Conservation (phyloP, 345 rosid species). For the Xanthoceras sorbifolium region DNA sequence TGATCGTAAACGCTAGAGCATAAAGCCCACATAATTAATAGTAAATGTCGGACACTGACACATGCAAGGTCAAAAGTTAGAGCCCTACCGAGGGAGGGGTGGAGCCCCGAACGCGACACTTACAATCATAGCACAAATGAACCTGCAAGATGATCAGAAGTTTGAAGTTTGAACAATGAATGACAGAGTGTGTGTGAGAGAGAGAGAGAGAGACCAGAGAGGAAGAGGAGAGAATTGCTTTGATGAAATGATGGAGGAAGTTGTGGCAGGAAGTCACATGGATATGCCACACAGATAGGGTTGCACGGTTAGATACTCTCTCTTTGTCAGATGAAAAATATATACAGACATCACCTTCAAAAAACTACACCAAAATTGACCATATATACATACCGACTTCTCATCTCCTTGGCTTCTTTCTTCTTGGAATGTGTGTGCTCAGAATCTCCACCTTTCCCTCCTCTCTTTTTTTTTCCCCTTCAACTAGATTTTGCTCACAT, state of each 20-base stretch:
- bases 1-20: no score
- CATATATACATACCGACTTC: constrained; percentile 20
- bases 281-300: constrained; percentile 40
- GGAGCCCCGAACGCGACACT: background rate
- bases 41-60: background rate
- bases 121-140: background rate
- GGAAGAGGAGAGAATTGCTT: constrained; percentile 9
- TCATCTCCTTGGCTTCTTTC: constrained; percentile 55
- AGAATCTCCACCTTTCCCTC: constrained; percentile 33
- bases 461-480: background rate
- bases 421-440: constrained; percentile 58
- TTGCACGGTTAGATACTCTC: constrained; percentile 40
- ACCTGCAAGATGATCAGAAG: background rate
- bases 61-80: background rate
- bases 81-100: background rate
- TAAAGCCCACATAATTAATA: background rate
- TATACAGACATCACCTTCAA: constrained; percentile 32
- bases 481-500: constrained; percentile 24
- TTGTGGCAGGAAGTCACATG: constrained; percentile 72
- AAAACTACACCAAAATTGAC: constrained; percentile 34
- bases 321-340: constrained; percentile 33
- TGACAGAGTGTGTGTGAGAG: background rate
- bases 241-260: constrained; percentile 30
- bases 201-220: background rate
- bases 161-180: background rate